Percentiles rank a stretch among this genome's conserved stretches.
Conservation (phyloP, 129 eudicot species). For the Flaveria sonorensis region DNA sequence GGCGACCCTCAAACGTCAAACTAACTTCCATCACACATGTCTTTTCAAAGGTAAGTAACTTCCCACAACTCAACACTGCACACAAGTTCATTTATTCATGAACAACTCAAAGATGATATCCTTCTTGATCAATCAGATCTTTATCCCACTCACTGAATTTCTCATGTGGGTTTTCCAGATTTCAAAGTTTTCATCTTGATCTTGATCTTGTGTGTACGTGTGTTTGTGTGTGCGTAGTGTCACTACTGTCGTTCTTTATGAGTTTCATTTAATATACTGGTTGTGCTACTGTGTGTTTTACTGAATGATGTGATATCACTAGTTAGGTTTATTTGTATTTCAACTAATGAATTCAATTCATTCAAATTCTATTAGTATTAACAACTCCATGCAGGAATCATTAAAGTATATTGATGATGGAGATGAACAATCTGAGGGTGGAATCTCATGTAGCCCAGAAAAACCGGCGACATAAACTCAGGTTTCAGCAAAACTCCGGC, state of each 20-base stretch:
- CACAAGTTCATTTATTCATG: background rate
- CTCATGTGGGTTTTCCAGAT: slow-evolving; percentile 30
- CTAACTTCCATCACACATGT: background rate
- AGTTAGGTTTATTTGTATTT: background rate
- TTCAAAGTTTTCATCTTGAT: slow-evolving; percentile 19
- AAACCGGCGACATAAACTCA: slow-evolving; percentile 77
- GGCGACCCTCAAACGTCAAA: slow-evolving; percentile 2
- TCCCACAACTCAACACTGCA: background rate
- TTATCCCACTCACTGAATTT: slow-evolving; percentile 27
- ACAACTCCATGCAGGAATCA: slow-evolving; percentile 39
- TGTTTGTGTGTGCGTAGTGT: background rate
- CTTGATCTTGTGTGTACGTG: slow-evolving; percentile 27
- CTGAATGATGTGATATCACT: slow-evolving; percentile 5
- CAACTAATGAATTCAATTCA: background rate
- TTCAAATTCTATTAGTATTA: background rate
- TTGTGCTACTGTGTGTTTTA: slow-evolving; percentile 15
- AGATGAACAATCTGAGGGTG: slow-evolving; percentile 52
- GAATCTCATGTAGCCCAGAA: slow-evolving; percentile 79
- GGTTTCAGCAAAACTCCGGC: slow-evolving; percentile 52
- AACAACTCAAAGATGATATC: background rate
- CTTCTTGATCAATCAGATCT: slow-evolving; percentile 22
- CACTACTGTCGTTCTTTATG: slow-evolving; percentile 14
- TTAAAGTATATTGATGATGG: slow-evolving; percentile 46
- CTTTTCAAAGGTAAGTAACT: slow-evolving; percentile 27
- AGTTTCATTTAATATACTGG: slow-evolving; percentile 22